Evolutionary conservation across 176 grass and related monocot genomes (phyloP), one percentile per base, ranked within the genome.

Genomic region (Musa acuminata): DNA sequence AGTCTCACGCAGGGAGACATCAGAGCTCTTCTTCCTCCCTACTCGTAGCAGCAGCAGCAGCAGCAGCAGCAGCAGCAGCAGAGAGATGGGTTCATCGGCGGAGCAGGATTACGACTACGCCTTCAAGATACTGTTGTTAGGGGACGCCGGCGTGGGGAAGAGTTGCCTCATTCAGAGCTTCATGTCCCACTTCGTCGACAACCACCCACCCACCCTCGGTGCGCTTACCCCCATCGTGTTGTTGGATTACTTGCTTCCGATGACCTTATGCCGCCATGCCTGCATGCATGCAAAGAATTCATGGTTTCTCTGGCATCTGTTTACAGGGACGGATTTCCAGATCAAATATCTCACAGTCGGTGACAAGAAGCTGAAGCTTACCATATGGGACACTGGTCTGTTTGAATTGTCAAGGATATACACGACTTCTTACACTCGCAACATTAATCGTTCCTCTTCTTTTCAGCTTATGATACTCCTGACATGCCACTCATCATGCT

Each of bases 371-470:
- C 58, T 98, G 69, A 98, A 98, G 80, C 80, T 98, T 9, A 93
- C 94, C 75, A 93, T 98, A 83, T 98, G 94, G 94, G 94, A 98
- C 72, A 98, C 94, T 21, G 94, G 94, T 91, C 74, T 78, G 79
- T 70, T 70, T 20, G 24, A 67, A 21, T 50, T 19, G 14, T 50
- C 35, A 20, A 11, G 11, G 4, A 6, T 43, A 43, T 0, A 43
- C 35, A 35, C 5, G 2, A 35, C 29, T 35, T 35, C 2, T 35
- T 0, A 35, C 29, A 35, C 29, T 35, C 29, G 22, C 29, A 35
- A 35, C 29, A 6, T 43, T 43, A 6, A 43, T 43, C 5, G 35
- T 43, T 43, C 35, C 35, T 43, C 35, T 43, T 43, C 35, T 43
- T 43, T 43, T 43, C 35, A 43, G 35, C 35, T 43, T 43, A 43